These are phyloP conservation scores for Solanum raphanifolium DNA, from an alignment of 257 asterid species.

Conservation along the genomic window DNA sequence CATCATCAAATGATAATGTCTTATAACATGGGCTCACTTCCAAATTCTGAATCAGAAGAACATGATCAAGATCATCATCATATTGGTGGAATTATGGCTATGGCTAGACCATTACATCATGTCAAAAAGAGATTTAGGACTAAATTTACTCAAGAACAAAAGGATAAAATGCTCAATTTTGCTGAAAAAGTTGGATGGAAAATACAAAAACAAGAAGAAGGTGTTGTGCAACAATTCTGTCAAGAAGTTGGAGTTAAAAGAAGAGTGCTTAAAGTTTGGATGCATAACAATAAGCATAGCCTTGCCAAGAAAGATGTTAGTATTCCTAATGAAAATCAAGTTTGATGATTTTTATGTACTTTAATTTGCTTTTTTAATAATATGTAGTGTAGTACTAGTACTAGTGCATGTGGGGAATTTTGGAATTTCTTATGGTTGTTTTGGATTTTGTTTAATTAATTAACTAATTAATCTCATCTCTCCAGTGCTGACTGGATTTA, in stretches of 20 bases:
- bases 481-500: background rate
- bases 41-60: slow-evolving; percentile 51
- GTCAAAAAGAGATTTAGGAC: slow-evolving; percentile 76
- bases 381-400: background rate
- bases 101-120: slow-evolving; percentile 22
- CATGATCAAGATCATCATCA: slow-evolving; percentile 11
- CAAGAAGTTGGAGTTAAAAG: slow-evolving; percentile 74
- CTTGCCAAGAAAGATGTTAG: slow-evolving; percentile 44
- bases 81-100: background rate
- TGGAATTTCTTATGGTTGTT: background rate
- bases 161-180: slow-evolving; percentile 75
- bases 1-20: slow-evolving; percentile 58
- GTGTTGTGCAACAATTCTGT: slow-evolving; percentile 71
- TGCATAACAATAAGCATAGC: slow-evolving; percentile 79
- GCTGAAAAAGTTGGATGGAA: slow-evolving; percentile 95
- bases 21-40: slow-evolving; percentile 28
- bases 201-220: slow-evolving; percentile 74
- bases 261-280: slow-evolving; percentile 84
- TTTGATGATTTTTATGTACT: background rate
- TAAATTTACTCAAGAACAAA: slow-evolving; percentile 68
- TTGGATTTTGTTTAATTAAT: background rate
- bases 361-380: background rate
- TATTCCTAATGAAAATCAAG: slow-evolving; percentile 10
- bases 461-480: background rate
- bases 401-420: background rate